Evolutionary conservation across 1,284 basidiomycete species (phyloP), one percentile per base, ranked within the genome.

Genomic region (Coniferiporia weirii): DNA sequence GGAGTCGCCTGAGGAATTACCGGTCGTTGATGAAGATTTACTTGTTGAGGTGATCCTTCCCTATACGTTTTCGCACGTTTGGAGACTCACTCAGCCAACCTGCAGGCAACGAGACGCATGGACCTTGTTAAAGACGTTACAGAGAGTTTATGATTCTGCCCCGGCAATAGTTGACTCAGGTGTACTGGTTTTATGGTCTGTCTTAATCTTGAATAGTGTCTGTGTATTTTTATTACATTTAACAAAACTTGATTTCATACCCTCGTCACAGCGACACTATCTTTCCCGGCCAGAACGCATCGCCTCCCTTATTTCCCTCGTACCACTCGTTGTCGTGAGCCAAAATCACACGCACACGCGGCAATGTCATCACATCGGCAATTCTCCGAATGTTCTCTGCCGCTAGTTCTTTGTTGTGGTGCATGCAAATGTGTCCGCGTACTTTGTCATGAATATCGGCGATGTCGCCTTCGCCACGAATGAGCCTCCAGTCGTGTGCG

Each of bases 21-120:
- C 86, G 1, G 74, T 76, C 9, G 78, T 89, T 22, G 80, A 81
- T 32, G 67, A 70, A 17, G 85, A 87, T 67, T 64, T 88, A n/a
- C 66, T 89, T 36, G 64, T 70, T 6, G 75, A 81, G 75, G 86
- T 83, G 59, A 56, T 38, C 22, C 34, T 15, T 20, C 35, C 5
- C 52, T 57, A n/a, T 12, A 17, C 4, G 9, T 15, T 1, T 8
- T 15, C 5, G 7, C 22, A 49, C 38, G 20, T 12, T 19, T 52
- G n/a, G 27, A 50, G 15, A 8, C 32, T 45, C 22, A 15, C 27
- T 4, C 34, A 43, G 15, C 32, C 44, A 12, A 8, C 38, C 38
- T 40, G 15, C 38, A 61, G 60, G 60, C 60, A 9, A 47, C 51
- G 20, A 50, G 48, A 46, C 56, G 32, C 6, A 58, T 61, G 40